Evolutionary conservation across 805 yeast genomes (phyloP).

Genomic region (Candida multigemmis): DNA sequence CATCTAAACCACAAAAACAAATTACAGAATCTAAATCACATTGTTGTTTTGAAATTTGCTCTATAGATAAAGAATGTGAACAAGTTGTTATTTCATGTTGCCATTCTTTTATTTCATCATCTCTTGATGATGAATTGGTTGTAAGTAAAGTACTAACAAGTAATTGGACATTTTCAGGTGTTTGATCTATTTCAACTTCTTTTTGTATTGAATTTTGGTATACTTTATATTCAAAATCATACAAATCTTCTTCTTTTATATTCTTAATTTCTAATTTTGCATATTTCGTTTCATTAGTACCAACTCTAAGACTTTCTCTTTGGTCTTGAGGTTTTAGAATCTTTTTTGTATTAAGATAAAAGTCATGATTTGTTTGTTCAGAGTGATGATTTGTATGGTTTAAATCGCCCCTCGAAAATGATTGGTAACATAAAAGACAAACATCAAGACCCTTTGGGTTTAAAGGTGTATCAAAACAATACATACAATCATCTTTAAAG

Average conservation of each 20-base stretch:
- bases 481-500: conserved; percentile 86
- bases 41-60: conserved; percentile 18
- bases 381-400: conserved; percentile 54
- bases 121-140: conserved; percentile 50
- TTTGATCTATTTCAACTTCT: conserved; percentile 10
- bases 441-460: conserved; percentile 55
- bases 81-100: conserved; percentile 80
- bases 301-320: conserved; percentile 12
- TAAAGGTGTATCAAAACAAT: conserved; percentile 65
- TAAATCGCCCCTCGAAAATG: conserved; percentile 42
- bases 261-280: conserved; percentile 63
- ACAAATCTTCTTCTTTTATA: conserved; percentile 53
- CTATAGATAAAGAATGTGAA: conserved; percentile 56
- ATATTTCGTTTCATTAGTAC: conserved; percentile 32
- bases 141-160: conserved; percentile 38
- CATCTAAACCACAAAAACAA: conserved; percentile 59
- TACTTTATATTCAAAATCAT: conserved; percentile 33
- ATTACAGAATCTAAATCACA: conserved; percentile 30
- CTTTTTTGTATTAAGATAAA: conserved; percentile 53
- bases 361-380: conserved; percentile 40
- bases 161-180: conserved; percentile 11
- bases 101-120: conserved; percentile 83
- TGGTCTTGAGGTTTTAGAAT: conserved; percentile 32
- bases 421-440: conserved; percentile 66
- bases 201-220: conserved; percentile 28